Conservation (phyloP, 345 rosid genomes). For the Pugionium cornutum region DNA sequence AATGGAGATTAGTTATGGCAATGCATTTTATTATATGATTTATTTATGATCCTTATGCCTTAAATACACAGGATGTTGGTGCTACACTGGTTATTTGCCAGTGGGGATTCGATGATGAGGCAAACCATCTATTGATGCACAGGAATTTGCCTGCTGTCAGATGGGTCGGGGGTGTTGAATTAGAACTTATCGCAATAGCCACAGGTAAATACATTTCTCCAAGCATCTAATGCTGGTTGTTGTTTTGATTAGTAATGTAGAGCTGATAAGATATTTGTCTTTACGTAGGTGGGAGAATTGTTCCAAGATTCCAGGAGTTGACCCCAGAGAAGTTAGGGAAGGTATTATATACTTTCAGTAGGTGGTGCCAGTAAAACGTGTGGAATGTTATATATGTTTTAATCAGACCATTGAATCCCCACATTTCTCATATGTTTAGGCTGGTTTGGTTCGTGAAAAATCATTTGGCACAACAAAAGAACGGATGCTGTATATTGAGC, state of each 20-base stretch:
- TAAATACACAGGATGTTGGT: constrained; percentile 77
- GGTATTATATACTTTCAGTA: constrained; percentile 47
- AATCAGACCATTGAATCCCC: constrained; percentile 4
- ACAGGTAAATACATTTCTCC: constrained; percentile 54
- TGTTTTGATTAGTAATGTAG: neutral
- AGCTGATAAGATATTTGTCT: neutral
- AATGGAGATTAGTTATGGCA: neutral
- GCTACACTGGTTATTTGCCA: constrained; percentile 97
- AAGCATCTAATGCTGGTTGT: neutral
- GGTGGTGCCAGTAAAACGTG: constrained; percentile 4
- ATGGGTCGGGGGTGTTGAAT: constrained; percentile 99
- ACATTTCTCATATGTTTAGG: constrained; percentile 44
- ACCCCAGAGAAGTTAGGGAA: constrained; percentile 90
- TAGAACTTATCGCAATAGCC: constrained; percentile 97
- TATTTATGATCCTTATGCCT: constrained; percentile 1
- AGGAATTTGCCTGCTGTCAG: constrained; percentile 96
- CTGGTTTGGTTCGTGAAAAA: constrained; percentile 66
- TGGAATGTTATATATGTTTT: neutral
- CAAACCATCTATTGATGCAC: constrained; percentile 94
- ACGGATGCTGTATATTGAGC: constrained; percentile 60
- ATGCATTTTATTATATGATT: neutral
- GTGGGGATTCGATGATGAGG: constrained; percentile 99
- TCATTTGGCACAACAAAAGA: constrained; percentile 66
- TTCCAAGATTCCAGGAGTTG: constrained; percentile 96
- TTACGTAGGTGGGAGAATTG: constrained; percentile 84